phyloP scores from a whole-genome alignment of 2,329 filamentous ascomycete species.

The Colletotrichum truncatum region DNA sequence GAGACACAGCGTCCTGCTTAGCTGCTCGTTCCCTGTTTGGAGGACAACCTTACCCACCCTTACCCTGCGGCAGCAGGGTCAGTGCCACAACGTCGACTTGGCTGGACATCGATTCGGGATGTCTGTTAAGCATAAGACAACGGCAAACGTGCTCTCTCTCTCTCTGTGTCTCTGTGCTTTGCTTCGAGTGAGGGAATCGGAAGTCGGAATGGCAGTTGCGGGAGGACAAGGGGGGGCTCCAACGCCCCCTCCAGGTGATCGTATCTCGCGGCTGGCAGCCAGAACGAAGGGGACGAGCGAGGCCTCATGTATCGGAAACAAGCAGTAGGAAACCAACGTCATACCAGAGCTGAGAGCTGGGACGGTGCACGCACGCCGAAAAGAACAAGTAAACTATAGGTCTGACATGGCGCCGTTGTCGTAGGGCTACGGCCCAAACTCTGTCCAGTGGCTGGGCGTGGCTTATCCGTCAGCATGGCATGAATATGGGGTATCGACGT shows the following conservation, averaged over 20 bases:
- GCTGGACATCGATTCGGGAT: slow-evolving; percentile 13
- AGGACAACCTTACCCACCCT: neutral
- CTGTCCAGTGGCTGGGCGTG: slow-evolving; percentile 14
- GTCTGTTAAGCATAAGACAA: slow-evolving; percentile 27
- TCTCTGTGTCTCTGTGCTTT: too few species aligned
- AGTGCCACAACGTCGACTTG: slow-evolving; percentile 13
- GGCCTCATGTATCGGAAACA: neutral
- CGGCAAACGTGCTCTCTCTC: neutral
- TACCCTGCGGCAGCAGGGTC: neutral
- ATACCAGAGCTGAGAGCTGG: neutral
- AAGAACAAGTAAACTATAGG: neutral
- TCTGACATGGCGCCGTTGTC: slow-evolving; percentile 21
- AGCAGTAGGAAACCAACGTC: neutral
- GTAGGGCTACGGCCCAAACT: slow-evolving; percentile 12
- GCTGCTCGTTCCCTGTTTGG: slow-evolving; percentile 20
- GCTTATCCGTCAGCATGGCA: slow-evolving; percentile 17
- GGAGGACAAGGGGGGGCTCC: slow-evolving; percentile 17
- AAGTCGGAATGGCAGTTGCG: slow-evolving; percentile 28
- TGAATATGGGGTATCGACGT: slow-evolving; percentile 3
- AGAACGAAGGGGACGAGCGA: neutral
- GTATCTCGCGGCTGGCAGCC: neutral
- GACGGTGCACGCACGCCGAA: neutral
- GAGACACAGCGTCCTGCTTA: neutral
- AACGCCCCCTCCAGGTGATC: neutral
- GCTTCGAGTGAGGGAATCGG: slow-evolving; percentile 8